Base-by-base conservation (phyloP, 2,329 filamentous ascomycete species). In the Microascus cirrosus region DNA sequence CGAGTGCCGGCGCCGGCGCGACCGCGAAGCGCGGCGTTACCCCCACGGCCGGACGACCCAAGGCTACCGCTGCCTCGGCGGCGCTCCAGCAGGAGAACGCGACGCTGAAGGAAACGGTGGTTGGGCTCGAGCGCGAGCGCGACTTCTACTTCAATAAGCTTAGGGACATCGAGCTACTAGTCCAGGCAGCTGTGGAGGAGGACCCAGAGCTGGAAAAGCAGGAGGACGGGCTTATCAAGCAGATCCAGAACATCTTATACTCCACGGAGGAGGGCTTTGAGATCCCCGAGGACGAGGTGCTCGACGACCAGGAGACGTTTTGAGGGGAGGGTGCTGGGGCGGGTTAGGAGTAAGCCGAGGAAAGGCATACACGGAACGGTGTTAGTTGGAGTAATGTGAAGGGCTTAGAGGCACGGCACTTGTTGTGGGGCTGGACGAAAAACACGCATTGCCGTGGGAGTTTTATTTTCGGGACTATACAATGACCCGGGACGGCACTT, bases 81-180 rank as follows among this genome's bases (percentile, higher is more conserved):
- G 90, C 86, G 3, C 76, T 99, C 65, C 83, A 89, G 70, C 82
- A 88, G 68, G 94, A 97, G 79, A 94, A 95, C 69, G 81, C 82
- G 50, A 89, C 88, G 32, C 80, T 97, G 65, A 96, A 96, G 80
- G 93, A 97, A 77, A 96, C 90, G 0, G 93, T 99, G n/a, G 80
- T 84, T 13, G 94, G 94, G 1, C 79, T 99, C 50, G 94, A 99
- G 79, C 87, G 94, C 66, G 94, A 99, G 77, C 83, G 94, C 55
- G 94, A 99, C 72, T 99, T 99, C 71, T 99, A 99, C 79, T 99
- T 99, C 74, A 95, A 90, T 81, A 99, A 99, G 79, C 81, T 99
- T 63, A 83, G 94, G 60, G 94, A 99, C 70, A 99, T 99, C 65
- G 94, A 99, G 75, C 77, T 99, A 63, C 77, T 99, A 66, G 83